Base-by-base conservation (phyloP, 345 rosid genomes). In the Cochlearia excelsa region DNA sequence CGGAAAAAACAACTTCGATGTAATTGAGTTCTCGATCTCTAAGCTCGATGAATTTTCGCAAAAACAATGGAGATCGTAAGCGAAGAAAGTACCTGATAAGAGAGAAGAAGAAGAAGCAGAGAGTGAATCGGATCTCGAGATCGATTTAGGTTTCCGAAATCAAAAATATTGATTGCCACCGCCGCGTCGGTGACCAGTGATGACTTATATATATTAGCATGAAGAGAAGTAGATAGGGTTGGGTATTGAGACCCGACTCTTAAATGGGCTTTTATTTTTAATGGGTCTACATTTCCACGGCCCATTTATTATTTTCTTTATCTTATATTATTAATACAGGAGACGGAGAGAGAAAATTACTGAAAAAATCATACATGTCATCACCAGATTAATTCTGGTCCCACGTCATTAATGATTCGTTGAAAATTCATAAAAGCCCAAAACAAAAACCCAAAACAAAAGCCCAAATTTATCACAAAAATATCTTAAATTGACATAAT, bases 71-170 rank as follows among this genome's bases (percentile, higher is more conserved):
- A 26, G 7, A 37, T 9, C 40, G 9, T 3, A 45, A 40, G 44
- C 1, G 34, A 34, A 9, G 42, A 42, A 2, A 4, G 4, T 3
- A 84, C 87, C 83, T 75, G 77, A 26, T 52, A 16, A 2, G 35
- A 33, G 35, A 33, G 35, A 37, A 8, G 7, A 8, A 37, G 5
- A 37, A 37, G 40, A 4, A 16, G 23, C 23, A 16, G 23, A 37
- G 40, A 37, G 6, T 2, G 5, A 8, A 6, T 3, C 40, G 7
- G 40, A 37, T 37, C 40, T 37, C 40, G 40, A 37, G 7, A 37
- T 37, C 5, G 6, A 37, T 6, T 16, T 37, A 37, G 40, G 40
- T 6, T 37, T 37, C 2, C 40, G 40, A 37, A 3, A 37, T 2
- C 5, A 37, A 37, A 37, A 16, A 16, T 16, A 16, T 8, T 3